Evolutionary conservation across 495 filamentous ascomycete species (phyloP).

Genomic region (Xylaria bambusicola): DNA sequence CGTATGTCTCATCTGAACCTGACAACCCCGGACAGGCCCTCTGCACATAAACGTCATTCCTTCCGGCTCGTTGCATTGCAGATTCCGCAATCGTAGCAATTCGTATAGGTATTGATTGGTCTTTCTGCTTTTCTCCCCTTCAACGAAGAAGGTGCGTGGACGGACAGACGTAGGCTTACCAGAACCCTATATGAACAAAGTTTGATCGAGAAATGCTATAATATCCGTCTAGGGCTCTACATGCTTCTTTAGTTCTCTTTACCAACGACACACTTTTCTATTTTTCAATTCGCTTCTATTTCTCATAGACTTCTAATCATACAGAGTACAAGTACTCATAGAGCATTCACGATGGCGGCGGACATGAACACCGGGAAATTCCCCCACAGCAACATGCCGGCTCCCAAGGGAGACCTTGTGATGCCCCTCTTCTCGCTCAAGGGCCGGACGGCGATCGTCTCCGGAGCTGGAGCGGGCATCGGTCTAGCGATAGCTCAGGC

Average conservation of each 20-base stretch:
- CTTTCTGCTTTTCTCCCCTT: too few relatives aligned
- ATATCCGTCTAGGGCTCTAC: too few relatives aligned
- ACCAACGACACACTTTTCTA: too few relatives aligned
- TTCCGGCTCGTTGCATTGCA: conserved; percentile 6
- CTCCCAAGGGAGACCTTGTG: conserved; percentile 63
- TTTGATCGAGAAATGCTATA: too few relatives aligned
- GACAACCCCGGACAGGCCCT: background rate
- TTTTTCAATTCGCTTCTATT: background rate
- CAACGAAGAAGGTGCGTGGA: too few relatives aligned
- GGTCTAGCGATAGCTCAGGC: conserved; percentile 75
- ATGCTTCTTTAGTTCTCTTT: too few relatives aligned
- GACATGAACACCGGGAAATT: conserved; percentile 58
- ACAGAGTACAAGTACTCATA: background rate
- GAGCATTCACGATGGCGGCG: conserved; percentile 38
- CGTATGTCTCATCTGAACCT: background rate
- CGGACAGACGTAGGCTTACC: too few relatives aligned
- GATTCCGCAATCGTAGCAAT: background rate
- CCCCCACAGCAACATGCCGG: conserved; percentile 58
- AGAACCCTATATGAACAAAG: too few relatives aligned
- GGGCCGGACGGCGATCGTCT: conserved; percentile 81
- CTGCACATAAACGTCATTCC: conserved; percentile 31
- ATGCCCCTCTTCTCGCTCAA: conserved; percentile 81
- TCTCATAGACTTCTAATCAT: background rate
- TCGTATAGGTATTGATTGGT: too few relatives aligned
- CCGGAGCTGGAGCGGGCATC: conserved; percentile 81